Conservation (phyloP, 805 yeast genomes). For the Priceomyces melissophilus region DNA sequence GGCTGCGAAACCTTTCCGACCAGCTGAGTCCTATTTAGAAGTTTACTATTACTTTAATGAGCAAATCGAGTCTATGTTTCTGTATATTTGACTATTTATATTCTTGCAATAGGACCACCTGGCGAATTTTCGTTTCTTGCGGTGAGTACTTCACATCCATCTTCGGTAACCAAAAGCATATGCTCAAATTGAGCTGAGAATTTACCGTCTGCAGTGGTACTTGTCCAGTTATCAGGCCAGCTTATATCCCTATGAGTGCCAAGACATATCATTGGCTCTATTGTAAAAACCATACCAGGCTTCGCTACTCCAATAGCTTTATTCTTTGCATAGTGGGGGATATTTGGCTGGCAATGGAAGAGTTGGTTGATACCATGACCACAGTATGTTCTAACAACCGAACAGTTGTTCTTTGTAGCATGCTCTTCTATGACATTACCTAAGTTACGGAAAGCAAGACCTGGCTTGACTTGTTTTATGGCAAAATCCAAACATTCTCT, state of each 20-base stretch:
- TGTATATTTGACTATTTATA: slow-evolving; percentile 14
- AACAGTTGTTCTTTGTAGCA: slow-evolving; percentile 72
- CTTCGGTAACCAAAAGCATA: slow-evolving; percentile 86
- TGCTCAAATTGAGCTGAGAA: slow-evolving; percentile 94
- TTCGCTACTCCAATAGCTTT: slow-evolving; percentile 91
- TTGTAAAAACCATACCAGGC: slow-evolving; percentile 95
- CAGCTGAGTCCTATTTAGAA: neutral
- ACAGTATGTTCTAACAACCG: slow-evolving; percentile 85
- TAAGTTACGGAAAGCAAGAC: slow-evolving; percentile 77
- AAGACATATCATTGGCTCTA: slow-evolving; percentile 93
- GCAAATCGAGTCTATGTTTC: neutral
- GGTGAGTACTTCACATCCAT: slow-evolving; percentile 86
- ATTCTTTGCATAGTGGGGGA: slow-evolving; percentile 92
- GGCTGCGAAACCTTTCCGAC: neutral
- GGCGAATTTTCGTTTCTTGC: slow-evolving; percentile 80
- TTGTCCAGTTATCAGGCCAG: slow-evolving; percentile 99
- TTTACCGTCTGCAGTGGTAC: slow-evolving; percentile 85
- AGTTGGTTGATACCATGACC: slow-evolving; percentile 89
- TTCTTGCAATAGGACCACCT: slow-evolving; percentile 77
- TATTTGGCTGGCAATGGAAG: slow-evolving; percentile 89
- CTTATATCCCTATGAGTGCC: slow-evolving; percentile 76
- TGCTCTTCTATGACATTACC: slow-evolving; percentile 88
- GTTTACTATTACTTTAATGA: neutral
- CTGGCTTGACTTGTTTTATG: slow-evolving; percentile 85
- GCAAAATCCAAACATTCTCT: slow-evolving; percentile 86